Percentiles rank a stretch among this genome's conserved stretches.
phyloP scores from a whole-genome alignment of 1,284 basidiomycete species.

The Pseudozyma tsukubaensis region DNA sequence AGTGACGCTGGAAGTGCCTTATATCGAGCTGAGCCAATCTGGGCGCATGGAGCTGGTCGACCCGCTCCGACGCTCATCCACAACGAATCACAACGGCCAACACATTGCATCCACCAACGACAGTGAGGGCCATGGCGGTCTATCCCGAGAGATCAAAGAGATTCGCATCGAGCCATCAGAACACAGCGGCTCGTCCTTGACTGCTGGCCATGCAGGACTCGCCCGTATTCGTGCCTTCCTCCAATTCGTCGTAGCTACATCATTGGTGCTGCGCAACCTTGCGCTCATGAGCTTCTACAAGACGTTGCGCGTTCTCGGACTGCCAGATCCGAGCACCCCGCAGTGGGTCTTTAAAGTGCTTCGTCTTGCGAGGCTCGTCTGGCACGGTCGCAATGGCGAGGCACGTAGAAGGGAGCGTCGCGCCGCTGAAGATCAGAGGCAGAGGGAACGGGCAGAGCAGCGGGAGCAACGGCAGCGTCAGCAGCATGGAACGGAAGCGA shows the following conservation, averaged over 20 bases:
- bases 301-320: constrained; percentile 12
- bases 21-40: constrained; percentile 54
- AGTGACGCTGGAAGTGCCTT: constrained; percentile 49
- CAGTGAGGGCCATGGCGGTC: constrained; percentile 14
- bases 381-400: constrained; percentile 66
- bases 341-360: constrained; percentile 26
- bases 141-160: constrained; percentile 47
- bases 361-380: constrained; percentile 55
- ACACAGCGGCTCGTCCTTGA: constrained; percentile 12
- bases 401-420: constrained; percentile 28
- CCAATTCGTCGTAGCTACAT: constrained; percentile 15
- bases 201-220: constrained; percentile 23
- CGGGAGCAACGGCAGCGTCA: constrained; percentile 16
- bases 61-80: constrained; percentile 6
- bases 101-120: not conserved
- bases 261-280: constrained; percentile 21
- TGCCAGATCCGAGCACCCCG: constrained; percentile 40
- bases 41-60: constrained; percentile 39
- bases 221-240: constrained; percentile 22
- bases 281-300: constrained; percentile 13
- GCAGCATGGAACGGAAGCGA: not conserved
- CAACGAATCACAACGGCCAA: not conserved
- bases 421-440: constrained; percentile 7
- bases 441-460: constrained; percentile 6
- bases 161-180: constrained; percentile 40